Evolutionary conservation across 495 filamentous ascomycete species (phyloP).

Genomic region (Amniculicola lignicola): DNA sequence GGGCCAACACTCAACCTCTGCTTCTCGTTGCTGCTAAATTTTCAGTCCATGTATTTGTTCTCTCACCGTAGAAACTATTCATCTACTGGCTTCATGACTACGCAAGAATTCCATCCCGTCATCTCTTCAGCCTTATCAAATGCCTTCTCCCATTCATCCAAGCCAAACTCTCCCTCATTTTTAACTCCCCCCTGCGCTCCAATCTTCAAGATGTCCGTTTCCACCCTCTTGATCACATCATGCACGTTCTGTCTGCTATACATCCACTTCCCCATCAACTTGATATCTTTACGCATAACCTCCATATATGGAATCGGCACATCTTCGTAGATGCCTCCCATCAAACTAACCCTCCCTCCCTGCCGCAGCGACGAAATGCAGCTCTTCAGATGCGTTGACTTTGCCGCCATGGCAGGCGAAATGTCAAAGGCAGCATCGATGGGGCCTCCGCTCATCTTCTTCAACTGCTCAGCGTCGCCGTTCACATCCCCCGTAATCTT

Average conservation of each 20-base stretch:
- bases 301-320: slow-evolving; percentile 1
- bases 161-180: slow-evolving; percentile 1
- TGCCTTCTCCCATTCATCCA: slow-evolving; percentile 25
- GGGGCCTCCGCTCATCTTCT: background rate
- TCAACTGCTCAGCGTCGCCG: slow-evolving; percentile 8
- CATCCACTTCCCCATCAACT: slow-evolving; percentile 47
- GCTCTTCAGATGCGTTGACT: slow-evolving; percentile 17
- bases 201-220: slow-evolving; percentile 1
- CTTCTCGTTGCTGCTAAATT: too few relatives aligned
- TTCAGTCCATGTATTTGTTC: too few relatives aligned
- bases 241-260: slow-evolving; percentile 32
- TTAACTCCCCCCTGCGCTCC: slow-evolving; percentile 4
- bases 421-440: slow-evolving; percentile 26
- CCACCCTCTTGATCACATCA: slow-evolving; percentile 6
- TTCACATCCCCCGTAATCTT: slow-evolving; percentile 21
- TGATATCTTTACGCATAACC: slow-evolving; percentile 36
- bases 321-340: slow-evolving; percentile 24
- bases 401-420: slow-evolving; percentile 9
- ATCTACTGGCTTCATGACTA: slow-evolving; percentile 2
- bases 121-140: slow-evolving; percentile 14
- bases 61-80: background rate
- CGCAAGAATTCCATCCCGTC: slow-evolving; percentile 1
- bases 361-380: slow-evolving; percentile 5
- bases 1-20: too few relatives aligned
- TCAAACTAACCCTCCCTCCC: slow-evolving; percentile 27